Percentiles rank a stretch among this genome's conserved stretches.
These are phyloP conservation scores for Corynascus novoguineensis DNA, from an alignment of 495 filamentous ascomycete species.

Conservation along the genomic window DNA sequence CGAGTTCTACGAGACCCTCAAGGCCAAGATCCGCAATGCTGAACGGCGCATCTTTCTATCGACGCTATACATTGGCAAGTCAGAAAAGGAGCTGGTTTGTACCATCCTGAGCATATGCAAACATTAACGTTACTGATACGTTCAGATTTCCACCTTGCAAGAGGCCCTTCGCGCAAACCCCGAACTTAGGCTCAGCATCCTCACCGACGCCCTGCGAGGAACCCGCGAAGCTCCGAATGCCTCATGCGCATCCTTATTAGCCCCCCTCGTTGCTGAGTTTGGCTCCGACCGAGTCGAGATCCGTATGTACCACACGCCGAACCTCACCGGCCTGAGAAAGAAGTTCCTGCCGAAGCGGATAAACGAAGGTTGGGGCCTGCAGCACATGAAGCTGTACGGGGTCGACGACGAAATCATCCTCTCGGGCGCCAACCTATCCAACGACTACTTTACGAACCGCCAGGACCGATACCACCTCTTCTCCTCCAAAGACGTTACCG, in stretches of 20 bases:
- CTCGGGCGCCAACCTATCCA: slow-evolving; percentile 88
- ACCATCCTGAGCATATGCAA: too few species aligned
- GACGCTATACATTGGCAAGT: slow-evolving; percentile 92
- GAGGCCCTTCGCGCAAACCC: slow-evolving; percentile 68
- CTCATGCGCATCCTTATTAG: slow-evolving; percentile 85
- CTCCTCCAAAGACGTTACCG: slow-evolving; percentile 65
- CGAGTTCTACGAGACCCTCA: slow-evolving; percentile 84
- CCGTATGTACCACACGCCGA: slow-evolving; percentile 96
- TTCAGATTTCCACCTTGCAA: slow-evolving; percentile 69
- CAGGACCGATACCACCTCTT: slow-evolving; percentile 95
- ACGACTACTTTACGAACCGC: slow-evolving; percentile 93
- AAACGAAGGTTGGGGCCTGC: slow-evolving; percentile 97
- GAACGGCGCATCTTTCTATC: slow-evolving; percentile 79
- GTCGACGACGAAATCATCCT: slow-evolving; percentile 94
- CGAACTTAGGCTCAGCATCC: slow-evolving; percentile 75
- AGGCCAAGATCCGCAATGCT: slow-evolving; percentile 78
- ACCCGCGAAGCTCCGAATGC: slow-evolving; percentile 84
- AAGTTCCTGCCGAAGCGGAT: slow-evolving; percentile 76
- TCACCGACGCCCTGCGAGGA: slow-evolving; percentile 89
- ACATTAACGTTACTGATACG: too few species aligned
- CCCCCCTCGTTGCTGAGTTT: slow-evolving; percentile 73
- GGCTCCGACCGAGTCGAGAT: slow-evolving; percentile 84
- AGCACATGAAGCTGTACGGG: slow-evolving; percentile 99
- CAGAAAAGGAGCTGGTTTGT: slow-evolving; percentile 77
- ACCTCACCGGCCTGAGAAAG: slow-evolving; percentile 82